Evolutionary conservation across 805 yeast genomes (phyloP).

Genomic region (Starmerella riodocensis): DNA sequence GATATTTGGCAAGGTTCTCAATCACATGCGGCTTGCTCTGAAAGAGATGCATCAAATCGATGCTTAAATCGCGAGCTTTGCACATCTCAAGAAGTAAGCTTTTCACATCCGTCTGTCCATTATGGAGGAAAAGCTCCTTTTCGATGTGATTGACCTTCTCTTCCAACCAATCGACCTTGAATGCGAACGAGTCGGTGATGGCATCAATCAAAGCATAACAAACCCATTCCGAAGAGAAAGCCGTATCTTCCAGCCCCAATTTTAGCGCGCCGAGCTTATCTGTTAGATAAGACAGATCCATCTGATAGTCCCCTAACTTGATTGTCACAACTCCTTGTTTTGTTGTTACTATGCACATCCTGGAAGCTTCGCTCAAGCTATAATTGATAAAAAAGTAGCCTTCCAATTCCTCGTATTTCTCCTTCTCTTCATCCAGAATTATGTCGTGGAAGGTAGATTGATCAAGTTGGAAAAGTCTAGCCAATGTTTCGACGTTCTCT

Average conservation of each 20-base stretch:
- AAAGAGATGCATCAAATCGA: background rate
- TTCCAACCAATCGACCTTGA: background rate
- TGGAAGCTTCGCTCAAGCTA: background rate
- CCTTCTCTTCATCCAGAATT: background rate
- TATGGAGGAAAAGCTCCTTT: constrained; percentile 3
- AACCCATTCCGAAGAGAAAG: constrained; percentile 1
- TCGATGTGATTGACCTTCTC: constrained; percentile 4
- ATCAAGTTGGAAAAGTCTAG: background rate
- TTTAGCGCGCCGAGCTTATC: background rate
- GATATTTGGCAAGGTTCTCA: background rate
- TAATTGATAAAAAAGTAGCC: background rate
- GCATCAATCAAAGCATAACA: constrained; percentile 3
- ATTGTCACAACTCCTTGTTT: background rate
- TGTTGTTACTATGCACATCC: background rate
- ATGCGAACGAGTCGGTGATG: constrained; percentile 1
- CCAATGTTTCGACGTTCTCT: background rate
- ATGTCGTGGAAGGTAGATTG: background rate
- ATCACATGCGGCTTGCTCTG: background rate
- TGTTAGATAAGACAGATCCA: background rate
- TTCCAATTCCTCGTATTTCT: background rate
- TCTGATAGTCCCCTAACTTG: background rate
- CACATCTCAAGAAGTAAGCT: constrained; percentile 2
- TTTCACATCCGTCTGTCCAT: constrained; percentile 2
- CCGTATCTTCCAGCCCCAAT: background rate
- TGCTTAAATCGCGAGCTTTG: background rate